Conservation (phyloP, 78 protist genomes). For the Cavenderia fasciculata region DNA sequence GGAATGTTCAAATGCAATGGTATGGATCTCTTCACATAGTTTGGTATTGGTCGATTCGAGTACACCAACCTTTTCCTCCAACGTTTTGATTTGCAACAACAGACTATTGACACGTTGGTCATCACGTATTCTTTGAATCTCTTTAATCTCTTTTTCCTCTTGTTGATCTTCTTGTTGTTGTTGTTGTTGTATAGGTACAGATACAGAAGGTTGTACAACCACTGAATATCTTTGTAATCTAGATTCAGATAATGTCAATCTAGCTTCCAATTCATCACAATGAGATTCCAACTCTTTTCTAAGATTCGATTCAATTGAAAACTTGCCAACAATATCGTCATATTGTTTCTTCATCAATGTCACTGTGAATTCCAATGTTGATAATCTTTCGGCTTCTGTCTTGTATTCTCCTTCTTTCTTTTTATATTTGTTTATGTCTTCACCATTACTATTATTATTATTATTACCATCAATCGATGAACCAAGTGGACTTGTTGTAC, state of each 20-base stretch:
- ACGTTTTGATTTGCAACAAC: not conserved
- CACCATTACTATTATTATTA: not conserved
- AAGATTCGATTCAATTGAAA: slow-evolving; percentile 4
- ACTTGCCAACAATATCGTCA: slow-evolving; percentile 6
- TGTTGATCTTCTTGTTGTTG: not conserved
- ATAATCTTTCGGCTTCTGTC: slow-evolving; percentile 29
- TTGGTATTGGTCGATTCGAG: slow-evolving; percentile 6
- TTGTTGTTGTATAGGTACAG: slow-evolving; percentile 1
- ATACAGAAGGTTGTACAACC: not conserved
- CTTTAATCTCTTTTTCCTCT: slow-evolving; percentile 15
- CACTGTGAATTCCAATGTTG: slow-evolving; percentile 17
- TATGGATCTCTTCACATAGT: not conserved
- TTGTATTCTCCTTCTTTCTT: not conserved
- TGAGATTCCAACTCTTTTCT: slow-evolving; percentile 47
- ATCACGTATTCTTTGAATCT: not conserved
- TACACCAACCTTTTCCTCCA: slow-evolving; percentile 18
- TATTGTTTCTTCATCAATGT: not conserved
- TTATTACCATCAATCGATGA: not conserved
- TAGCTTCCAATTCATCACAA: slow-evolving; percentile 43
- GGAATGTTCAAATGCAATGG: not conserved
- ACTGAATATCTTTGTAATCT: slow-evolving; percentile 16
- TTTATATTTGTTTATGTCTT: not conserved
- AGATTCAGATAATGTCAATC: slow-evolving; percentile 42
- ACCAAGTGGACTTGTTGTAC: no score
- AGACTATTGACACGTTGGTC: slow-evolving; percentile 31